Percentiles rank a stretch among this genome's conserved stretches.
These are phyloP conservation scores for Phytopythium kandeliae DNA, from an alignment of 352 stramenopile species.

Conservation along the genomic window DNA sequence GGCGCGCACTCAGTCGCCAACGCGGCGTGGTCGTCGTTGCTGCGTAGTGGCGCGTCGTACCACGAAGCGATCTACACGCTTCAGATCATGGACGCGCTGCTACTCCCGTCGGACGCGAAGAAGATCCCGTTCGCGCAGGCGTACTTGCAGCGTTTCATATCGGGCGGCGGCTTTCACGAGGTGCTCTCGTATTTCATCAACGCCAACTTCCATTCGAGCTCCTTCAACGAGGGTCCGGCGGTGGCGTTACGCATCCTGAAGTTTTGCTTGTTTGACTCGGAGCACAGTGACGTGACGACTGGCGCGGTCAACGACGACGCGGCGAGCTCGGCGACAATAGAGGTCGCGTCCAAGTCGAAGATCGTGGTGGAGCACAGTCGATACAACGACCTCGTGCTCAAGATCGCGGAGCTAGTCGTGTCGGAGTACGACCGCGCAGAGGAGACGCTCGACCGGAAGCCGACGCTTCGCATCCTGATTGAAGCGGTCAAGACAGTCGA, in stretches of 20 bases:
- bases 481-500: conserved; percentile 81
- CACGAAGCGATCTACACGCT: conserved; percentile 85
- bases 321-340: background rate
- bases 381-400: conserved; percentile 68
- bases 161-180: conserved; percentile 71
- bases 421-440: conserved; percentile 52
- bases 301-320: conserved; percentile 7
- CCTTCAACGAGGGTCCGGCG: conserved; percentile 80
- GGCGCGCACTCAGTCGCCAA: conserved; percentile 14
- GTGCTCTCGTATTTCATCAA: conserved; percentile 82
- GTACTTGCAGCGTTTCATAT: conserved; percentile 73
- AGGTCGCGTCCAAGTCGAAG: conserved; percentile 18
- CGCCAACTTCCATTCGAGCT: conserved; percentile 56
- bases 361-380: conserved; percentile 50
- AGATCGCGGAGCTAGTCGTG: conserved; percentile 74
- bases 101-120: conserved; percentile 61
- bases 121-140: conserved; percentile 52
- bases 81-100: conserved; percentile 81
- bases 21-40: conserved; percentile 54
- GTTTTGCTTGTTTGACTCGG: conserved; percentile 77
- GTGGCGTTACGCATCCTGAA: conserved; percentile 81
- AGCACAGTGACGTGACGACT: conserved; percentile 44
- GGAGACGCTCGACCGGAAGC: conserved; percentile 31
- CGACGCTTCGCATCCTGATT: conserved; percentile 69
- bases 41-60: conserved; percentile 56